Percentiles rank a stretch among this genome's conserved stretches.
Conservation (phyloP, 495 filamentous ascomycete species). For the Talaromyces wortmannii region DNA sequence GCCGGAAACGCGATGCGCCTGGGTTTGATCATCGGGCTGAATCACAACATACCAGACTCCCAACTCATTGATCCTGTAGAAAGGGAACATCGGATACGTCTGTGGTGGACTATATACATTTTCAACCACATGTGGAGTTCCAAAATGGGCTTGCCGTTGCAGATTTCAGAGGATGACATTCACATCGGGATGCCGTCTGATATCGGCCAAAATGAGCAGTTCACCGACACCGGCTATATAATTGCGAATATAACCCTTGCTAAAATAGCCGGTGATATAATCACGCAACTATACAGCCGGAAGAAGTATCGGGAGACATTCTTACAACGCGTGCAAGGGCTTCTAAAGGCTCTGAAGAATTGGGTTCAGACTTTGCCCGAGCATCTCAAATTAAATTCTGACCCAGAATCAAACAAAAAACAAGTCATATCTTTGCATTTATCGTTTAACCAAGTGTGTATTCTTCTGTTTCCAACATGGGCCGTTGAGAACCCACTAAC, state of each 20-base stretch:
- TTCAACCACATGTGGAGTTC: constrained; percentile 43
- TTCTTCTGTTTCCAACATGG: neutral
- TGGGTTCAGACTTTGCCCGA: constrained; percentile 39
- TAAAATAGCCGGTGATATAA: constrained; percentile 34
- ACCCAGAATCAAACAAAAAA: constrained; percentile 31
- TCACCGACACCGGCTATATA: constrained; percentile 31
- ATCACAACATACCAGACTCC: constrained; percentile 40
- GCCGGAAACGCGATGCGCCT: constrained; percentile 37
- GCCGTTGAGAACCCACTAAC: neutral
- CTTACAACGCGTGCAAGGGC: constrained; percentile 33
- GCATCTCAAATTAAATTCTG: constrained; percentile 29
- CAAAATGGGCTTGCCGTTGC: constrained; percentile 37
- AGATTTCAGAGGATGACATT: constrained; percentile 41
- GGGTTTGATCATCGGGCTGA: constrained; percentile 33
- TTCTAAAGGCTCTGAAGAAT: constrained; percentile 35
- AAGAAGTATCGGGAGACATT: constrained; percentile 37
- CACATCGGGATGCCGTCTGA: constrained; percentile 37
- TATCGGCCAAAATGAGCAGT: constrained; percentile 34
- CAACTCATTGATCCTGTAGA: constrained; percentile 36
- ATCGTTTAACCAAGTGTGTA: constrained; percentile 28
- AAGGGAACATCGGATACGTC: constrained; percentile 35
- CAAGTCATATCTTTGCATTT: constrained; percentile 32
- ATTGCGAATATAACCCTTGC: constrained; percentile 36
- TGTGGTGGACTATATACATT: constrained; percentile 44
- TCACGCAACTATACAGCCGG: constrained; percentile 33